These are phyloP conservation scores for Phytophthora litchii DNA, from an alignment of 352 stramenopile genomes.

Conservation along the genomic window DNA sequence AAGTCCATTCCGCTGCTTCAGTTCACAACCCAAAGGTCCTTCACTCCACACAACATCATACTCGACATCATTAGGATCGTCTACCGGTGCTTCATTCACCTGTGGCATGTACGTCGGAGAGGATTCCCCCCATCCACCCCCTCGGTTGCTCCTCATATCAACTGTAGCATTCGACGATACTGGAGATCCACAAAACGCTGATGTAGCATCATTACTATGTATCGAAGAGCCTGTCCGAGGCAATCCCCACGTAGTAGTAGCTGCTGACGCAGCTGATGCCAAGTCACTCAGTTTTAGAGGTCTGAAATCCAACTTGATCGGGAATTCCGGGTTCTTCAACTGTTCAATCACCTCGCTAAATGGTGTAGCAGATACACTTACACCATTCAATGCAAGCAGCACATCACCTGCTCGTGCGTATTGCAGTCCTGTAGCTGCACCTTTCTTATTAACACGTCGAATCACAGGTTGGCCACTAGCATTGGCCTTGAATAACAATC, in stretches of 20 bases:
- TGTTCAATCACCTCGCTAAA: conserved; percentile 76
- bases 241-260: conserved; percentile 26
- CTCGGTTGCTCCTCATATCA: conserved; percentile 33
- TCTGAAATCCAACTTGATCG: conserved; percentile 71
- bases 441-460: conserved; percentile 77
- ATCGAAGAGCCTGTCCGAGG: conserved; percentile 36
- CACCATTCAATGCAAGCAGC: conserved; percentile 71
- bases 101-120: conserved; percentile 26
- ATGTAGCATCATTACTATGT: conserved; percentile 38
- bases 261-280: conserved; percentile 21
- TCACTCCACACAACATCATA: conserved; percentile 83
- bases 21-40: conserved; percentile 70
- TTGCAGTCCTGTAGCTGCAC: conserved; percentile 59
- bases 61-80: conserved; percentile 47
- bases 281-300: conserved; percentile 58
- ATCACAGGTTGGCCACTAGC: conserved; percentile 62
- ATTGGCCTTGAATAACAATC: conserved; percentile 75
- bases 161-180: conserved; percentile 37
- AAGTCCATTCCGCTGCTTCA: conserved; percentile 75
- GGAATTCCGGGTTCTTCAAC: conserved; percentile 66
- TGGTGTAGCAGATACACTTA: conserved; percentile 47
- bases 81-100: conserved; percentile 15
- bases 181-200: conserved; percentile 37
- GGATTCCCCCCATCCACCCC: conserved; percentile 23
- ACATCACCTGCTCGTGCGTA: conserved; percentile 76